Conservation (phyloP, 75 land plant genomes). For the Pinus taeda region DNA sequence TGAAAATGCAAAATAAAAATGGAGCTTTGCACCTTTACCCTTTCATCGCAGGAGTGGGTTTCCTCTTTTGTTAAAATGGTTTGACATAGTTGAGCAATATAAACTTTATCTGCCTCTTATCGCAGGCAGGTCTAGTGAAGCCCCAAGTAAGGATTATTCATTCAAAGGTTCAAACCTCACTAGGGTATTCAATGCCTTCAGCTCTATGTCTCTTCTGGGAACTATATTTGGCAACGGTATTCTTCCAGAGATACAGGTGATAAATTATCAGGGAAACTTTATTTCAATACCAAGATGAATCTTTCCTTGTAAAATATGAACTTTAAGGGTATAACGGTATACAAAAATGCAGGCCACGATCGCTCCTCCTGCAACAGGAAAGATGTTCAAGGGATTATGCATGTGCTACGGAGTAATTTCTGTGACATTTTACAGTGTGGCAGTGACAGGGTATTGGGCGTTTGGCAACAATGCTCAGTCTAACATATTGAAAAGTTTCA, state of each 20-base stretch:
- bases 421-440: constrained; percentile 68
- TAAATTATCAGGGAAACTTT: no score
- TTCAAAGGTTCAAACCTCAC: constrained; percentile 27
- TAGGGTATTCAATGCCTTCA: constrained; percentile 57
- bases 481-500: constrained; percentile 65
- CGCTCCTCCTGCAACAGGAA: constrained; percentile 87
- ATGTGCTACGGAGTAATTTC: constrained; percentile 74
- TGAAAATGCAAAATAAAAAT: no score
- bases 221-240: constrained; percentile 78
- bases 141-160: constrained; percentile 71
- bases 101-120: no score
- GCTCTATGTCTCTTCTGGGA: constrained; percentile 76
- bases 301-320: no score
- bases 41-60: no score
- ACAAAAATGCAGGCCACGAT: constrained; percentile 65
- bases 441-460: constrained; percentile 84
- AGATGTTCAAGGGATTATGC: constrained; percentile 83
- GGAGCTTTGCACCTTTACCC: no score
- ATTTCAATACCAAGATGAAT: no score
- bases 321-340: no score
- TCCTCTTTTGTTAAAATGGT: no score
- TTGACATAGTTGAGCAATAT: no score
- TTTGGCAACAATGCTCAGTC: constrained; percentile 73
- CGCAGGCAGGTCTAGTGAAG: constrained; percentile 56
- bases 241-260: constrained; percentile 93